Evolutionary conservation across 139 green algal species (phyloP).

Genomic region (Desmodesmus armatus): DNA sequence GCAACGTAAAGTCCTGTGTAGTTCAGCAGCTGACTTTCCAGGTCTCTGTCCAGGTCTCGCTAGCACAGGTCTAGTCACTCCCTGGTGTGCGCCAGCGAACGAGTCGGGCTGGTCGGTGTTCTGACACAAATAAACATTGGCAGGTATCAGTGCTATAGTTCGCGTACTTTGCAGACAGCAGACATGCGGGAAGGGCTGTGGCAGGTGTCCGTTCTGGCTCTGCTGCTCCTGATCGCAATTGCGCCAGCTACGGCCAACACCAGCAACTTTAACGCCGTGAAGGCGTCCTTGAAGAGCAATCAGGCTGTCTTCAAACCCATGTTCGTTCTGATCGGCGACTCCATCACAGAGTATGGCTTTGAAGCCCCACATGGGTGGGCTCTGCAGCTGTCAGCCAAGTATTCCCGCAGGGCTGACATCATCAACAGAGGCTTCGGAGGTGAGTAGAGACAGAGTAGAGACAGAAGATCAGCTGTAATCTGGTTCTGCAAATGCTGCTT

Average conservation of each 20-base stretch:
- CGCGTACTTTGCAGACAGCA: not conserved
- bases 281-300: not conserved
- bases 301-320: constrained; percentile 3
- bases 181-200: not conserved
- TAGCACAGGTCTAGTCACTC: too few species aligned
- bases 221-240: not conserved
- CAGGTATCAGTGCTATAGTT: too few species aligned
- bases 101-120: too few species aligned
- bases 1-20: too few species aligned
- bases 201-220: not conserved
- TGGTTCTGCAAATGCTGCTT: too few species aligned
- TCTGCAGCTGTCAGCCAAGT: not conserved
- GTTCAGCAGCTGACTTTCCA: too few species aligned
- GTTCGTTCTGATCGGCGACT: constrained; percentile 6
- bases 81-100: too few species aligned
- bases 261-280: not conserved
- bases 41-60: too few species aligned
- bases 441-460: too few species aligned
- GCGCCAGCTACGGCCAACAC: not conserved
- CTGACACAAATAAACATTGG: too few species aligned
- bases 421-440: constrained; percentile 82
- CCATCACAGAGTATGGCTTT: not conserved
- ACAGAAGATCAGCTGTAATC: too few species aligned
- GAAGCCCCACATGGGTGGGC: not conserved
- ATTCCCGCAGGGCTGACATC: constrained; percentile 64